Conservation (phyloP, 2,329 filamentous ascomycete genomes). For the Alternaria triticina region DNA sequence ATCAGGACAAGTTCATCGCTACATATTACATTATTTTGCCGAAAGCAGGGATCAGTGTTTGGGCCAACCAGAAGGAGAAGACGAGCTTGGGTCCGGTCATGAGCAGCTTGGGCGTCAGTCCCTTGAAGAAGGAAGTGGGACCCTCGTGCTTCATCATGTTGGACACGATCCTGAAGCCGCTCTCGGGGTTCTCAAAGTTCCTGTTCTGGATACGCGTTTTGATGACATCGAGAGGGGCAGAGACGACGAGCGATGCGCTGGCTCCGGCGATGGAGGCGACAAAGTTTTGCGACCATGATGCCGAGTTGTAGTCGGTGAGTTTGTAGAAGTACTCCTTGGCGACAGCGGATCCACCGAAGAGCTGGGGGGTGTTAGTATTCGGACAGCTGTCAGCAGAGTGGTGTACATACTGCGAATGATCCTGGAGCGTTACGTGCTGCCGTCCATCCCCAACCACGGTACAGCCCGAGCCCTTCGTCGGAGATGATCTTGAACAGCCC, state of each 20-base stretch:
- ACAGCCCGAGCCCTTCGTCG: slow-evolving; percentile 94
- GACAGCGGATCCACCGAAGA: slow-evolving; percentile 96
- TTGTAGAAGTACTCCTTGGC: slow-evolving; percentile 96
- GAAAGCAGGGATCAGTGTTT: slow-evolving; percentile 96
- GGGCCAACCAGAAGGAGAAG: slow-evolving; percentile 99
- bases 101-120: slow-evolving; percentile 91
- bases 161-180: slow-evolving; percentile 85
- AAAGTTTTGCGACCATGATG: slow-evolving; percentile 95
- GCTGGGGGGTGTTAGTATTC: slow-evolving; percentile 56
- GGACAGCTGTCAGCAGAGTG: background rate
- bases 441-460: slow-evolving; percentile 97
- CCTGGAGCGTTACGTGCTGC: slow-evolving; percentile 95
- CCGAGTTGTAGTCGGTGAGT: slow-evolving; percentile 93
- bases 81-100: slow-evolving; percentile 99
- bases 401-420: slow-evolving; percentile 81
- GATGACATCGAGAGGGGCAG: slow-evolving; percentile 97
- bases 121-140: slow-evolving; percentile 91
- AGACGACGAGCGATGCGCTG: slow-evolving; percentile 92
- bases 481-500: slow-evolving; percentile 87
- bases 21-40: slow-evolving; percentile 65
- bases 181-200: slow-evolving; percentile 98
- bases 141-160: slow-evolving; percentile 96
- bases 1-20: slow-evolving; percentile 18
- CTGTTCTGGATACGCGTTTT: slow-evolving; percentile 98
- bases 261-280: slow-evolving; percentile 94